phyloP scores from a whole-genome alignment of 2,329 filamentous ascomycete species.

The Neofusicoccum cordaticola region DNA sequence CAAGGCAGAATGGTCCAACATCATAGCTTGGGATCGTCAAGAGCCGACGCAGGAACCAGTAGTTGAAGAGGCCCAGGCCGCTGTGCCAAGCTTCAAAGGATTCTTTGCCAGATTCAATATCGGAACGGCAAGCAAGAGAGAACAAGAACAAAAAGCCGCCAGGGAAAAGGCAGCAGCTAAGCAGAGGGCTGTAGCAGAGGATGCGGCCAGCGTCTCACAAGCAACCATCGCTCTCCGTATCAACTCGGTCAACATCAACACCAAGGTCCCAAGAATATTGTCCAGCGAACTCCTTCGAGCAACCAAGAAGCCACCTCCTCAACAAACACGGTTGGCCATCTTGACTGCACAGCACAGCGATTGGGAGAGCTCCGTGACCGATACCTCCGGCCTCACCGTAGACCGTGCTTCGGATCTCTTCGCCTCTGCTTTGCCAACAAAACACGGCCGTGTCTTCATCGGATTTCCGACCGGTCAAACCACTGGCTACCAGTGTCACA shows the following conservation, averaged over 20 bases:
- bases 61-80: neutral
- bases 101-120: constrained; percentile 40
- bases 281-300: constrained; percentile 86
- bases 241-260: constrained; percentile 78
- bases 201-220: constrained; percentile 67
- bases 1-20: constrained; percentile 83
- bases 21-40: constrained; percentile 73
- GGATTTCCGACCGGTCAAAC: constrained; percentile 97
- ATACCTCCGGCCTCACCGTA: constrained; percentile 46
- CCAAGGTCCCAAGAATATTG: constrained; percentile 69
- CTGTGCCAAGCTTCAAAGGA: constrained; percentile 28
- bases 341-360: constrained; percentile 90
- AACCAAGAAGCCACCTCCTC: constrained; percentile 95
- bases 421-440: constrained; percentile 82
- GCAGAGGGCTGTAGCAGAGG: constrained; percentile 45
- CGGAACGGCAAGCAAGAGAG: constrained; percentile 44
- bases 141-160: constrained; percentile 63
- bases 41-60: neutral
- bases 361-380: constrained; percentile 61
- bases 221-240: constrained; percentile 86
- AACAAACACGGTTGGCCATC: constrained; percentile 78
- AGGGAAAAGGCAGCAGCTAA: constrained; percentile 27
- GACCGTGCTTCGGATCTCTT: constrained; percentile 75
- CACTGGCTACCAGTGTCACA: constrained; percentile 87
- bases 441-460: constrained; percentile 90